Base-by-base conservation (phyloP, 805 yeast genomes). In the Barnettozyma botsteinii region DNA sequence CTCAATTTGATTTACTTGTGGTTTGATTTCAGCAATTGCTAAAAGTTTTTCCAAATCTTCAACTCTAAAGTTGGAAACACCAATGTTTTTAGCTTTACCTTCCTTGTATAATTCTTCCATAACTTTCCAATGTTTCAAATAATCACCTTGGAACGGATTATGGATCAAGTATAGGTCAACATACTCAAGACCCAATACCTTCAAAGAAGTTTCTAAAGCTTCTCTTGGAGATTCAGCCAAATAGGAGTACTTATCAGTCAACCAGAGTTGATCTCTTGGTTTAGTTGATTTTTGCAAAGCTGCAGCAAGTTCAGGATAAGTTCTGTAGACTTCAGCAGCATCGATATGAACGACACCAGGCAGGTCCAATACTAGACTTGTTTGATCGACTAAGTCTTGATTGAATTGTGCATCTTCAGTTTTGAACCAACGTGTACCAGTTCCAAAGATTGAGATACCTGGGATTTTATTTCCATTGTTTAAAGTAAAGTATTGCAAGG, bases 1-100 rank as follows among this genome's bases (percentile, higher is more conserved):
- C 56, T 81, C 86, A 45, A 81, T 72, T 59, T 81, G 87, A 54
- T 78, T 72, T 13, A 77, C 77, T 33, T 61, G 69, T 3, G 87
- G 86, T 45, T 63, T 61, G 31, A 67, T 50, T 39, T 62, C 58
- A 15, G 67, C 64, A 28, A 45, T 33, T 13, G 64, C 58, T 34
- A 72, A 52, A 13, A 80, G 51, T 33, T 57, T 51, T 45, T 76
- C 59, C 41, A 79, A 57, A 43, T 71, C 69, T 23, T 63, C 64
- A 3, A 67, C 66, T 9, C 70, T 52, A 48, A 75, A 79, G 52
- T 79, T 80, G 6, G 85, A 79, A 33, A 80, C 81, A 37, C 81
- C 81, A 51, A 77, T 75, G 48, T 66, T 66, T 50, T 72, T 73
- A 38, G 74, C 77, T 46, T 67, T 67, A 6, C 85, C 85, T 14